Evolutionary conservation across 73 alveolate species (phyloP).

Genomic region (Breviolum minutum): DNA sequence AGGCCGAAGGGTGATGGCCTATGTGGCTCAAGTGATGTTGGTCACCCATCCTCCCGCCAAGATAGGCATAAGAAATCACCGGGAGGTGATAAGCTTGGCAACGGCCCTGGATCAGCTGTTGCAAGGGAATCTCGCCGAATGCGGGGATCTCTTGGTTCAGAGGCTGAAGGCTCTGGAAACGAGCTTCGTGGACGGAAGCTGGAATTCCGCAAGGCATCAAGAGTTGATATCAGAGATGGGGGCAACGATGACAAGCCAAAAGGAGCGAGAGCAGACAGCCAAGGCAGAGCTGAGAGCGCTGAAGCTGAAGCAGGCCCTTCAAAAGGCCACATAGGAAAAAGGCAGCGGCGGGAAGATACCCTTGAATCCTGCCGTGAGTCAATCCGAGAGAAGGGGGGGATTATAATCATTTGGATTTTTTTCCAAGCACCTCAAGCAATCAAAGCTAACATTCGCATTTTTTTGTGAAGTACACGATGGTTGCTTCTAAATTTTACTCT

Average conservation of each 20-base stretch:
- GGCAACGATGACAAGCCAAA: not conserved
- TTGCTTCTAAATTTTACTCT: too few relatives aligned
- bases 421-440: too few relatives aligned
- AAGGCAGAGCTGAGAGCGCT: not conserved
- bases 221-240: not conserved
- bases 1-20: constrained; percentile 23
- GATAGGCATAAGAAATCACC: not conserved
- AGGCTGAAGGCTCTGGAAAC: not conserved
- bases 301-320: not conserved
- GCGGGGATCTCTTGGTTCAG: not conserved
- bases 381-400: too few relatives aligned
- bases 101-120: not conserved
- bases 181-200: not conserved
- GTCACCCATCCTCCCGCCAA: constrained; percentile 1
- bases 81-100: constrained; percentile 3
- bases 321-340: not conserved
- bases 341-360: too few relatives aligned
- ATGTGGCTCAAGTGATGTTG: not conserved
- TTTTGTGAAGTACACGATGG: too few relatives aligned
- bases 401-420: too few relatives aligned
- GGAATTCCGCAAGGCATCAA: not conserved
- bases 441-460: too few relatives aligned
- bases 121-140: not conserved
- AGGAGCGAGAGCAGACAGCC: not conserved
- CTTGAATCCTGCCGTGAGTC: too few relatives aligned